Percentiles rank a stretch among this genome's conserved stretches.
phyloP scores from a whole-genome alignment of 345 rosid genomes.

The Arabidopsis thaliana region DNA sequence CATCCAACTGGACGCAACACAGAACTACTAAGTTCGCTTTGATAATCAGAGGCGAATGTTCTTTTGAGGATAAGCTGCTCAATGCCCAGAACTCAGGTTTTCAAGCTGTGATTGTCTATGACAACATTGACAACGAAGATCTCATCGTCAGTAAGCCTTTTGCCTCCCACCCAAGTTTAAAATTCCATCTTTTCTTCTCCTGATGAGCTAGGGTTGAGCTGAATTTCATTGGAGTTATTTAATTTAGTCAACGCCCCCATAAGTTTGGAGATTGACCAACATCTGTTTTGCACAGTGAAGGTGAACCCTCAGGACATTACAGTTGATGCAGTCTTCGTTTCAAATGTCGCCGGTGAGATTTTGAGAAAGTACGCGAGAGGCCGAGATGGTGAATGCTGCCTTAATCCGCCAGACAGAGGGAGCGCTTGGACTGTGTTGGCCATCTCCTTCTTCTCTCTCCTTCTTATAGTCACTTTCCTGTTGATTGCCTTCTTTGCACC shows the following conservation, averaged over 20 bases:
- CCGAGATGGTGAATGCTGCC: slow-evolving; percentile 63
- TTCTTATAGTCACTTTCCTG: slow-evolving; percentile 54
- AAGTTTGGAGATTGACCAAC: not conserved
- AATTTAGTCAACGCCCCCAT: not conserved
- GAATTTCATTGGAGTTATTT: not conserved
- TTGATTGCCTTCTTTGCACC: slow-evolving; percentile 54
- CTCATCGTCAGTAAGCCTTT: slow-evolving; percentile 66
- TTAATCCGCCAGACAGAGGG: slow-evolving; percentile 46
- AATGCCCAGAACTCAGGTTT: slow-evolving; percentile 65
- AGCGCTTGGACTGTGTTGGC: slow-evolving; percentile 69
- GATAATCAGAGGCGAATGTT: slow-evolving; percentile 65
- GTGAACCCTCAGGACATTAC: slow-evolving; percentile 52
- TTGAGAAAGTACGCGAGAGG: slow-evolving; percentile 56
- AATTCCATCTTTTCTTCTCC: no score
- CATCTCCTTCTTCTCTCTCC: slow-evolving; percentile 58
- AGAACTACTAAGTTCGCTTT: slow-evolving; percentile 50
- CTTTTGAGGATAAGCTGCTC: slow-evolving; percentile 65
- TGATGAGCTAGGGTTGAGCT: no score
- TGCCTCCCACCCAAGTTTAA: not conserved
- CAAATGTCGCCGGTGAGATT: slow-evolving; percentile 57
- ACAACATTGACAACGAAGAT: slow-evolving; percentile 53
- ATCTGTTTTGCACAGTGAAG: slow-evolving; percentile 60
- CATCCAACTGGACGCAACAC: slow-evolving; percentile 43
- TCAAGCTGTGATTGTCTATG: slow-evolving; percentile 64
- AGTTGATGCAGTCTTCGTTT: slow-evolving; percentile 67